Conservation (phyloP, 306 rosid genomes). For the Mucuna pruriens region DNA sequence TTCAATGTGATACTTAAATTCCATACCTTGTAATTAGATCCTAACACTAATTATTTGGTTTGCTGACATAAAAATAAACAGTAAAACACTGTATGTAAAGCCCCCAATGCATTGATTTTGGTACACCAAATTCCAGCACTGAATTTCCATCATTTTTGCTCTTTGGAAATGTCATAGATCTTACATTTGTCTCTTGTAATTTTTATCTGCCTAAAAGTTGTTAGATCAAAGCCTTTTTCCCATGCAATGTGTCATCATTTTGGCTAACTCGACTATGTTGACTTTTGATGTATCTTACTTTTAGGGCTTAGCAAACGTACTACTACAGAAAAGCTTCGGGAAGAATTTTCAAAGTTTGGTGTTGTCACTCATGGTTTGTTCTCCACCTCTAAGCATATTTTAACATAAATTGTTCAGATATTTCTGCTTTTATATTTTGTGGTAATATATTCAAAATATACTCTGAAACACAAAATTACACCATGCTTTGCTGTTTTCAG, state of each 20-base stretch:
- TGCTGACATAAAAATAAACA: background rate
- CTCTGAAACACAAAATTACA: too few relatives aligned
- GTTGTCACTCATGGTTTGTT: conserved; percentile 74
- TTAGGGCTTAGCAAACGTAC: conserved; percentile 95
- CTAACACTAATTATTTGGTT: background rate
- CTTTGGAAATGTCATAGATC: background rate
- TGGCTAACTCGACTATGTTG: conserved; percentile 14
- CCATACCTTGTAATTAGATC: too few relatives aligned
- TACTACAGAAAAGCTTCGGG: conserved; percentile 70
- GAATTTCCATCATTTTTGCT: background rate
- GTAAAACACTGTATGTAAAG: background rate
- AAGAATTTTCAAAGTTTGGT: conserved; percentile 83
- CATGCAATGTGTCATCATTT: background rate
- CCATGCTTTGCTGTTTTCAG: conserved; percentile 63
- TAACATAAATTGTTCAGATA: conserved; percentile 1
- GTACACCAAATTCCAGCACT: background rate
- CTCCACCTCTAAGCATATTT: background rate
- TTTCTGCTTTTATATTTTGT: background rate
- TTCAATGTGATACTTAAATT: too few relatives aligned
- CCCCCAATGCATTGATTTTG: background rate
- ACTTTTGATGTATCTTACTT: conserved; percentile 10
- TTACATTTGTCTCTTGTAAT: conserved; percentile 5
- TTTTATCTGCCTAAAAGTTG: background rate
- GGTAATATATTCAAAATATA: conserved; percentile 18
- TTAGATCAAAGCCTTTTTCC: background rate